phyloP scores from a whole-genome alignment of 2,329 filamentous ascomycete species.

The Fusarium sp. region DNA sequence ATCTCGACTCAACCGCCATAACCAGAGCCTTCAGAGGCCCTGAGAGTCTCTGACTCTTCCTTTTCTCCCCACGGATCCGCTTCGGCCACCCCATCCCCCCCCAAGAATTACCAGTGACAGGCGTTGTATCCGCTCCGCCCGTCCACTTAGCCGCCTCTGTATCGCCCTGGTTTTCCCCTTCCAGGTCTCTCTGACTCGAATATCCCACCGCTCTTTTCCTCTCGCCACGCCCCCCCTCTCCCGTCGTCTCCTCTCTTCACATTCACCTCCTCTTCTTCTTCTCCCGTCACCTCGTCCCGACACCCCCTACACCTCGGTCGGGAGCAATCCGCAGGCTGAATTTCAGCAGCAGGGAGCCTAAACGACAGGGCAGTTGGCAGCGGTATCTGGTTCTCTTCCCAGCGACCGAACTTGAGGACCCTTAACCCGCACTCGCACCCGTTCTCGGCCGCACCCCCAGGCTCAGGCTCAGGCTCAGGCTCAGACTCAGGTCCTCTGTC shows the following conservation, averaged over 20 bases:
- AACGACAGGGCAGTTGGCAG: not conserved
- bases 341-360: slow-evolving; percentile 15
- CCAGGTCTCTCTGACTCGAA: slow-evolving; percentile 11
- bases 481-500: not conserved
- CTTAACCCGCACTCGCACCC: slow-evolving; percentile 27
- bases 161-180: slow-evolving; percentile 19
- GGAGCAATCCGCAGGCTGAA: slow-evolving; percentile 18
- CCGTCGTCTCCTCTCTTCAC: not conserved
- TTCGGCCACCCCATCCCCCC: slow-evolving; percentile 1
- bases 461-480: not conserved
- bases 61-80: slow-evolving; percentile 16
- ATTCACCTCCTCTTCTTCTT: not conserved
- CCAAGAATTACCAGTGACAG: not conserved
- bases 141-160: slow-evolving; percentile 27
- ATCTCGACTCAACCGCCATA: slow-evolving; percentile 1
- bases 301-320: slow-evolving; percentile 6
- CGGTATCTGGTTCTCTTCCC: slow-evolving; percentile 18
- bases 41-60: slow-evolving; percentile 11
- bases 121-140: slow-evolving; percentile 20
- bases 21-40: not conserved
- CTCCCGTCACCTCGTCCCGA: not conserved
- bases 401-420: slow-evolving; percentile 25
- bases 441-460: slow-evolving; percentile 20
- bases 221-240: slow-evolving; percentile 14
- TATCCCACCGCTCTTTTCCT: slow-evolving; percentile 33